phyloP scores from a whole-genome alignment of 225 moss, liverwort and hornwort genomes.

The Sphagnum tenellum region DNA sequence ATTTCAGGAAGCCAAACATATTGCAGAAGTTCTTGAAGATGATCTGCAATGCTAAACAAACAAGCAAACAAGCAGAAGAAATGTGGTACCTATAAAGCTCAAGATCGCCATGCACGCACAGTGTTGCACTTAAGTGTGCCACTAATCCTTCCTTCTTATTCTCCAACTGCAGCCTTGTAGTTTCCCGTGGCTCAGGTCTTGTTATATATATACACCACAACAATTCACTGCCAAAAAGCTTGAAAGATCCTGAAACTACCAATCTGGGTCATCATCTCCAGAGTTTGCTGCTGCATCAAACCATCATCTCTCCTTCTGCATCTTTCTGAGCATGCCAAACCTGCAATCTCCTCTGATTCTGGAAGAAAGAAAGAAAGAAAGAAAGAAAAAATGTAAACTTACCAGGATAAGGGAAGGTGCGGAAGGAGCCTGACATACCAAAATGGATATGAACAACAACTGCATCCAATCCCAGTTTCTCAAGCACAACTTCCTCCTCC shows the following conservation, averaged over 20 bases:
- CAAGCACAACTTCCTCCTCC: conserved; percentile 22
- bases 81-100: conserved; percentile 57
- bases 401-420: conserved; percentile 67
- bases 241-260: too few species aligned
- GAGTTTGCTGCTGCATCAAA: too few species aligned
- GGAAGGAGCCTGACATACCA: conserved; percentile 93
- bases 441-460: conserved; percentile 79
- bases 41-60: neutral
- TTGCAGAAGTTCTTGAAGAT: too few species aligned
- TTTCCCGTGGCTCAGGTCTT: conserved; percentile 79
- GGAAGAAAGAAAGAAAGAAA: too few species aligned
- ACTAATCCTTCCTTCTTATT: conserved; percentile 56
- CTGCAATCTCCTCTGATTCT: too few species aligned
- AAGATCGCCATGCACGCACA: conserved; percentile 59
- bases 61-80: neutral
- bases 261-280: too few species aligned
- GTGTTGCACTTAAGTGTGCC: conserved; percentile 70
- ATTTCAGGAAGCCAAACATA: neutral
- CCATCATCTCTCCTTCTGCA: too few species aligned
- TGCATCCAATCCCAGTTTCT: conserved; percentile 46
- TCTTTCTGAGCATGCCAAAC: too few species aligned
- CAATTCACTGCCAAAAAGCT: too few species aligned
- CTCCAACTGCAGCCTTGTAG: conserved; percentile 52
- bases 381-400: neutral
- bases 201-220: conserved; percentile 4